Evolutionary conservation across 78 protist genomes (phyloP), one percentile per base, ranked within the genome.

Genomic region (Tieghemostelium lacteum): DNA sequence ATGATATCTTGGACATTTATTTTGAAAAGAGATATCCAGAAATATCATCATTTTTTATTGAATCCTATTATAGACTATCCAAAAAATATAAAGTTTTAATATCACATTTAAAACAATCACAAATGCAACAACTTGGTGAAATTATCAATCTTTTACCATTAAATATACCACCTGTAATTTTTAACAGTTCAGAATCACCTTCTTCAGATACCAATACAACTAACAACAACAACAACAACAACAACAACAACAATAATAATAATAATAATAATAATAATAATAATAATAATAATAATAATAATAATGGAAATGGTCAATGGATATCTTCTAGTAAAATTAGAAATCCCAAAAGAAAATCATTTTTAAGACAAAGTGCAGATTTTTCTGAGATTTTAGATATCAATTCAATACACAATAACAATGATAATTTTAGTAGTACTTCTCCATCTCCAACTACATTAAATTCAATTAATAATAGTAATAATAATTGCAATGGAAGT

Each of bases 161-260:
- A 40, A 80, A 80, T 58, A 80, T 80, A 26, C 88, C 88, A 40
- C 88, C 88, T 24, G 29, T 80, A 26, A 28, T n/a, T 29, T 22
- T n/a, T 57, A 7, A 4, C 7, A 19, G 10, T 5, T 5, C 29
- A 19, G 63, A 57, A 4, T 14, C 29, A 19, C 7, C 8, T n/a
- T 17, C 6, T 19, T 7, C 17, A 4, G 26, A 22, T 57, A 57
- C 17, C 8, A 57, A 57, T 57, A 57, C 63, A 57, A 57, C 4
- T 39, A 22, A 69, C 29, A 69, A 69, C 75, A n/a, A 24, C 61
- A 49, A 26, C n/a, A 14, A 7, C 63, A 14, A 45, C 10, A 10
- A 10, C 10, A 14, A 10, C n/a, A 45, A 10, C 6, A 14, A 45
- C 10, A 10, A 10, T 14, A 14, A 6, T 14, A 45, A 45, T 14